Evolutionary conservation across 352 stramenopile species (phyloP), one percentile per base, ranked within the genome.

Genomic region (Globisporangium cylindrosporum): DNA sequence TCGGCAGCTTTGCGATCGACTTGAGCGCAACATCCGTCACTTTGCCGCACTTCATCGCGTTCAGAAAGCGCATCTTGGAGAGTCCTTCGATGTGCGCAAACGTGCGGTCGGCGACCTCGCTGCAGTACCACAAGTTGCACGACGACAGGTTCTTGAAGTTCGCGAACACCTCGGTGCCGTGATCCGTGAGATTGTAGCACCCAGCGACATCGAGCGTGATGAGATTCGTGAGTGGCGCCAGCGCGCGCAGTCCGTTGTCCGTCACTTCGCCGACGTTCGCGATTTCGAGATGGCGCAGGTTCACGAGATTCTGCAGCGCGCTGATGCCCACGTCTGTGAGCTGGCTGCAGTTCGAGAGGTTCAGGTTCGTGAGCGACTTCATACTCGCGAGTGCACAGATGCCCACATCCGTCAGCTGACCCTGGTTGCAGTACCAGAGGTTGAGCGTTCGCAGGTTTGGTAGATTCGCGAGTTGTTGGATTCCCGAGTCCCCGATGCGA

Each of bases 41-140:
- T 72, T 90, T 92, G 64, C 82, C 81, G 58, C 84, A 92, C 58
- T 94, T 94, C 86, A 94, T 94, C 9, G 80, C 73, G 61, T 94
- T 94, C n/a, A 94, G 49, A 58, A 89, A 91, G 14, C 78, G 80
- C 75, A 92, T 81, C 48, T 86, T 86, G 8, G 65, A 70, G 1
- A 91, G 73, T 24, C 64, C 48, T 46, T 81, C 69, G 57, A 94
- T 75, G 64, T 91, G 74, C 25, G 43, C 64, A 24, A 94, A 88
- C 27, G 86, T 92, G 4, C 68, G 63, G 60, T 90, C 82, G 10
- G 73, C 72, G n/a, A 94, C 83, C 71, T 92, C 86, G 62, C 81
- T 91, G 71, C 86, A 94, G 71, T 94, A 94, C 84, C 86, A 94
- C 22, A 94, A 60, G 38, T 93, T 94, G 67, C 78, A 89, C 1